Percentiles rank a stretch among this genome's conserved stretches.
phyloP scores from a whole-genome alignment of 2,329 filamentous ascomycete species.

The Zymoseptoria tritici region DNA sequence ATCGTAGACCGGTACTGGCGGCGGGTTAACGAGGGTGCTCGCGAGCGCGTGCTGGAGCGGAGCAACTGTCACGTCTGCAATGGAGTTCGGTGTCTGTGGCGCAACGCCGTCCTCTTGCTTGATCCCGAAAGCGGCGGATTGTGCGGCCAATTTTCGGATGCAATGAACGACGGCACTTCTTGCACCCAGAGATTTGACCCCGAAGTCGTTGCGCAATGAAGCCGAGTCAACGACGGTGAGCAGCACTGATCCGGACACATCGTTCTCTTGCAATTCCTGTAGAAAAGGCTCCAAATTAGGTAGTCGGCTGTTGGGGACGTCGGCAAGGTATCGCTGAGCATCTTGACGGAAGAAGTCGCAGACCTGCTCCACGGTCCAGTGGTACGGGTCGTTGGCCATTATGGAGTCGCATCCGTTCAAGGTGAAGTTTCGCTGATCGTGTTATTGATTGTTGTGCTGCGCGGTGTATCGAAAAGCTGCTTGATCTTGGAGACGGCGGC shows the following conservation, averaged over 20 bases:
- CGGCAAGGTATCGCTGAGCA: slow-evolving; percentile 11
- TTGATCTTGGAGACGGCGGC: not conserved
- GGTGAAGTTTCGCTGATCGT: not conserved
- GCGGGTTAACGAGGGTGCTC: not conserved
- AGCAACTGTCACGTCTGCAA: slow-evolving; percentile 7
- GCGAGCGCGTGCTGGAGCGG: not conserved
- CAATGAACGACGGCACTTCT: slow-evolving; percentile 51
- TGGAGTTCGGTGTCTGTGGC: slow-evolving; percentile 10
- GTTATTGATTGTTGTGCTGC: slow-evolving; percentile 6
- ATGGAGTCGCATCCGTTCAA: slow-evolving; percentile 3
- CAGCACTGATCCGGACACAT: slow-evolving; percentile 58
- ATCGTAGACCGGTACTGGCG: slow-evolving; percentile 5
- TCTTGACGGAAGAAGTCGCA: slow-evolving; percentile 56
- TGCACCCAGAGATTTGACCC: slow-evolving; percentile 51
- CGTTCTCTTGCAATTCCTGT: slow-evolving; percentile 50
- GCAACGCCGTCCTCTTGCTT: not conserved
- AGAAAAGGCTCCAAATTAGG: slow-evolving; percentile 51
- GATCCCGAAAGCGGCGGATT: not conserved
- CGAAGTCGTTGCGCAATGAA: slow-evolving; percentile 48
- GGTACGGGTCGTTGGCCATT: slow-evolving; percentile 56
- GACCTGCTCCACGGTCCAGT: slow-evolving; percentile 64
- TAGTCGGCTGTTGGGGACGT: slow-evolving; percentile 32
- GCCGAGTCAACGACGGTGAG: slow-evolving; percentile 46
- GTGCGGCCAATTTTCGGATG: slow-evolving; percentile 46
- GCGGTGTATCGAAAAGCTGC: not conserved